Conservation (phyloP, 805 yeast species). For the Ogataea philodendri region DNA sequence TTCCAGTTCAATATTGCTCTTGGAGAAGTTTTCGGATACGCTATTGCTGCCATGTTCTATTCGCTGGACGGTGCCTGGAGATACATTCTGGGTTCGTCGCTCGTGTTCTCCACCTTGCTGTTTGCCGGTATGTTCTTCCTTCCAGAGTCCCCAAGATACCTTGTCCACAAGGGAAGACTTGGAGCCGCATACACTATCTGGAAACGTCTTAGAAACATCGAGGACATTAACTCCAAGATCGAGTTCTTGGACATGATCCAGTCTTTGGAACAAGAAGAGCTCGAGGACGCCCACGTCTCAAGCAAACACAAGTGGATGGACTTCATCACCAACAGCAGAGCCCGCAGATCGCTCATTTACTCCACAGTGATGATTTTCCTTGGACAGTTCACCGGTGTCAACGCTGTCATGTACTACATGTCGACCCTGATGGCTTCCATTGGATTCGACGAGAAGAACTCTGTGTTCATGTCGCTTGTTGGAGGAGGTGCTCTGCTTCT, state of each 20-base stretch:
- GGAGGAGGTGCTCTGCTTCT: conserved; percentile 63
- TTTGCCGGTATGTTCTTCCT: conserved; percentile 50
- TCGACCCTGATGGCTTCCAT: conserved; percentile 53
- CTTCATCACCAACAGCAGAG: conserved; percentile 53
- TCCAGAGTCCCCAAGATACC: conserved; percentile 63
- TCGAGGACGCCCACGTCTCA: conserved; percentile 33
- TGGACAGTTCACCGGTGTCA: conserved; percentile 68
- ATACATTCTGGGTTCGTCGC: conserved; percentile 61
- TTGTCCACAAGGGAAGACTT: conserved; percentile 44
- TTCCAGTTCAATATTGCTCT: conserved; percentile 65
- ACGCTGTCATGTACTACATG: conserved; percentile 65
- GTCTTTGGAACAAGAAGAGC: conserved; percentile 44
- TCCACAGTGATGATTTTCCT: conserved; percentile 55
- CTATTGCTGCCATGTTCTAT: conserved; percentile 60
- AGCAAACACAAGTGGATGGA: conserved; percentile 46
- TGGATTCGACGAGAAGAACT: conserved; percentile 49
- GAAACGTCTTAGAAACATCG: conserved; percentile 53
- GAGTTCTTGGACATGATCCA: conserved; percentile 60
- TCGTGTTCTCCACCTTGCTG: conserved; percentile 54
- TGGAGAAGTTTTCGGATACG: conserved; percentile 65
- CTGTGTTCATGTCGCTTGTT: conserved; percentile 66
- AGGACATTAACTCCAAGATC: conserved; percentile 41
- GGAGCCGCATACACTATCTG: conserved; percentile 57
- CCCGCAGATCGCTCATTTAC: conserved; percentile 59
- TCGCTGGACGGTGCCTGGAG: conserved; percentile 61